These are phyloP conservation scores for Cunninghamia lanceolata DNA, from an alignment of 75 land plant species.

Conservation along the genomic window DNA sequence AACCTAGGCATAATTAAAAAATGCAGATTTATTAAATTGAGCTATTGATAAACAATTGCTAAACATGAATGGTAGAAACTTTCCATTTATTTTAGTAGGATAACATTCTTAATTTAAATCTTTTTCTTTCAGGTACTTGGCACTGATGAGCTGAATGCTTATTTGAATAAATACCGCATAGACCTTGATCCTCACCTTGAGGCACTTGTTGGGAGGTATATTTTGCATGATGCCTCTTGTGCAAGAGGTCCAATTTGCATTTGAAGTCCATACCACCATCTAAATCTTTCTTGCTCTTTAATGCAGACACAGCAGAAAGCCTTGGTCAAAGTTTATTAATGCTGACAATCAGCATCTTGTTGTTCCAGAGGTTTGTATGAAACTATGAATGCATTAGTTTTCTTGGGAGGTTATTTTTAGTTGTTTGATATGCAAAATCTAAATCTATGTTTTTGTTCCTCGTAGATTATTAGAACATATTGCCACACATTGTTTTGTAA, in stretches of 20 bases:
- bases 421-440: background rate
- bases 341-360: constrained; percentile 83
- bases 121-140: constrained; percentile 66
- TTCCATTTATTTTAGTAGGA: background rate
- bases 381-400: background rate
- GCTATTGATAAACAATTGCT: background rate
- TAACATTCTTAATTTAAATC: background rate
- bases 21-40: background rate
- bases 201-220: constrained; percentile 78
- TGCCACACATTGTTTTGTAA: background rate
- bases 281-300: background rate
- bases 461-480: background rate
- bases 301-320: constrained; percentile 77
- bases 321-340: constrained; percentile 84
- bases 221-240: background rate
- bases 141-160: constrained; percentile 83
- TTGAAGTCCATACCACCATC: background rate
- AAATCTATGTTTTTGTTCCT: background rate
- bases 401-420: background rate
- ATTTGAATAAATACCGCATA: constrained; percentile 72
- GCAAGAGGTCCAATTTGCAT: background rate
- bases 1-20: background rate
- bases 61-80: background rate
- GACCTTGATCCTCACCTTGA: constrained; percentile 83
- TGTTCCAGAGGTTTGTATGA: constrained; percentile 62